Evolutionary conservation across 495 filamentous ascomycete species (phyloP), one percentile per base, ranked within the genome.

Genomic region (Ascodesmis nigricans): DNA sequence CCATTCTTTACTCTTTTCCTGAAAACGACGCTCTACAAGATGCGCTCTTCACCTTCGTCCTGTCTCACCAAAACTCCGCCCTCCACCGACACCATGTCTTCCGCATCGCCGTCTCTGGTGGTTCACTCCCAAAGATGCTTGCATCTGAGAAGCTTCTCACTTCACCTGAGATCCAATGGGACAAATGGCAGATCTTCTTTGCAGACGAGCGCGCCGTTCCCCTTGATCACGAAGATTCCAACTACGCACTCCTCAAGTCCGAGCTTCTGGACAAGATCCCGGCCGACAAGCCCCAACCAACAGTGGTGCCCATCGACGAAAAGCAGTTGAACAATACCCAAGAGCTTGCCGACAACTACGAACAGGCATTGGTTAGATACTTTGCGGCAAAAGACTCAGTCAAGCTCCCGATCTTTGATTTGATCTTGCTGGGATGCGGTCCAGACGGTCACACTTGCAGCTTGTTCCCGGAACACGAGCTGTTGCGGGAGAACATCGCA

Each of bases 391-490:
- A 81, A 55, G 76, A 91, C 55, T 75, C 73, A 47, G 76, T 92
- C 55, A 77, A 79, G 59, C 59, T 92, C 19, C 87, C 87, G 37
- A 74, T 91, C 42, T 97, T 97, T 50, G 87, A 97, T 50, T 63
- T 97, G 17, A 62, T 97, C 14, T 65, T 97, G 11, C 69, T 97
- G 28, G 87, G 87, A 38, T 84, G 76, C 45, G 87, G 87, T 2
- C 87, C 84, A 10, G 87, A 97, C 52, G 87, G 87, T 23, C 87
- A 97, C 57, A 93, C 87, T 16, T 95, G 90, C 74, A 81, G 73
- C 44, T 63, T 95, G 19, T 97, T 97, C 61, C 90, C 87, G 4
- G 73, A 75, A 17, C 84, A 92, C 44, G 69, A 71, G 28, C 62
- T 95, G 25, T 62, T 97, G 41, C 69, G 83, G 26, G 87, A 95